These are phyloP conservation scores for Didymella keratinophila DNA, from an alignment of 2,329 filamentous ascomycete species.

Conservation along the genomic window DNA sequence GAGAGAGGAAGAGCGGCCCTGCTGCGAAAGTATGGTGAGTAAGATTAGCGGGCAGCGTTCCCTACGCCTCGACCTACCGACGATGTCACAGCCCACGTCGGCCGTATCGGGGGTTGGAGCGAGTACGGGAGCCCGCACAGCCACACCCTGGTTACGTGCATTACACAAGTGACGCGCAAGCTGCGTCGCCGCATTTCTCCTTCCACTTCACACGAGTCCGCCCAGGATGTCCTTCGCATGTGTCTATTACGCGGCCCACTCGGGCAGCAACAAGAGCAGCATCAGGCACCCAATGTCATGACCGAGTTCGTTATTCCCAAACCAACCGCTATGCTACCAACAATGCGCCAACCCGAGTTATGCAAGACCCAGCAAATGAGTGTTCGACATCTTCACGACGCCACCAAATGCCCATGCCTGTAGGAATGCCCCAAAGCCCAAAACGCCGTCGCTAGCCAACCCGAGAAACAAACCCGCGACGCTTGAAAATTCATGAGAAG, in stretches of 20 bases:
- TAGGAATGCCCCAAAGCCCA: slow-evolving; percentile 37
- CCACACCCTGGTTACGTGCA: slow-evolving; percentile 28
- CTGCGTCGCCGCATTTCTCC: slow-evolving; percentile 18
- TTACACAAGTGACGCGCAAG: slow-evolving; percentile 31
- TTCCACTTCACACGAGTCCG: slow-evolving; percentile 1
- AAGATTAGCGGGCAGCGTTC: slow-evolving; percentile 2
- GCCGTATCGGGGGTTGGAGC: slow-evolving; percentile 28
- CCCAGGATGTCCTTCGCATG: slow-evolving; percentile 9
- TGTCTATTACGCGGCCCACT: slow-evolving; percentile 31
- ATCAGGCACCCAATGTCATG: background rate
- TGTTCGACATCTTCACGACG: slow-evolving; percentile 35
- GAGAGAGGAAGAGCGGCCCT: slow-evolving; percentile 1
- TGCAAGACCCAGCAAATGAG: slow-evolving; percentile 40
- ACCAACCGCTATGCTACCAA: slow-evolving; percentile 25
- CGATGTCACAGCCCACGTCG: slow-evolving; percentile 31
- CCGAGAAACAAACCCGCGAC: slow-evolving; percentile 19
- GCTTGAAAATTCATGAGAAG: slow-evolving; percentile 37
- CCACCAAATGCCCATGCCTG: slow-evolving; percentile 42
- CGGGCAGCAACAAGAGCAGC: slow-evolving; percentile 21
- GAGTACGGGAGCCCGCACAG: slow-evolving; percentile 21
- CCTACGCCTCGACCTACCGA: slow-evolving; percentile 21
- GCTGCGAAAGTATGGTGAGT: slow-evolving; percentile 14
- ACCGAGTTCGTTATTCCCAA: slow-evolving; percentile 25
- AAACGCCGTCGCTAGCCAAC: slow-evolving; percentile 43
- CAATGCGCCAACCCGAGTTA: slow-evolving; percentile 21